Base-by-base conservation (phyloP, 73 alveolate genomes). In the Durusdinium trenchii region DNA sequence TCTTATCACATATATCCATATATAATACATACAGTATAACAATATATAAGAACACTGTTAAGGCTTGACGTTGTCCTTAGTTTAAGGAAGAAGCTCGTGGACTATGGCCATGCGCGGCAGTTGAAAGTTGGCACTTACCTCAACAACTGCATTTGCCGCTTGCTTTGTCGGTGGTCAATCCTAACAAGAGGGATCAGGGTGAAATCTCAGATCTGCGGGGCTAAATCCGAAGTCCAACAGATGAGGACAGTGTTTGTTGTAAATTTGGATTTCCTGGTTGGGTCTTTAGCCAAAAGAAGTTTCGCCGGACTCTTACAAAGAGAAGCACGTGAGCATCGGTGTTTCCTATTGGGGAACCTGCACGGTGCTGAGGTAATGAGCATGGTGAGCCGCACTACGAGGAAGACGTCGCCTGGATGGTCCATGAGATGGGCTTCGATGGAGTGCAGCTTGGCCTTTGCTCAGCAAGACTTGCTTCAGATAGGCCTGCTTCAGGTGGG, bases 101-200 rank as follows among this genome's bases (percentile, higher is more conserved):
- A 69, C 61, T 91, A 67, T 20, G 98, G 98, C 36, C 98, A 91
- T 43, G 14, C 98, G 3, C 87, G 60, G 12, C 51, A 54, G 45
- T 89, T 91, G 54, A 91, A 91, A 48, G 98, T 91, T 36, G 98
- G 98, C n/a, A 91, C 98, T 5, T 91, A 91, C 85, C 98, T 91
- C 90, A 91, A 91, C 89, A 91, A 32, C 54, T 91, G 98, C 89
- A 91, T 91, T 48, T 91, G 98, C 89, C 3, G 45, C 98, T 47
- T 20, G 98, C 94, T 38, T 36, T 26, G 32, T 43, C n/a, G 7
- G 57, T 79, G 64, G 90, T n/a, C n/a, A n/a, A n/a, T n/a, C n/a
- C n/a, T n/a, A n/a, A n/a, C n/a, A n/a, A n/a, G n/a, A n/a, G n/a
- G n/a, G n/a, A n/a, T n/a, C n/a, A n/a, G n/a, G n/a, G n/a, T n/a